phyloP scores from a whole-genome alignment of 2,329 filamentous ascomycete genomes.

The Leptographium galeiforme region DNA sequence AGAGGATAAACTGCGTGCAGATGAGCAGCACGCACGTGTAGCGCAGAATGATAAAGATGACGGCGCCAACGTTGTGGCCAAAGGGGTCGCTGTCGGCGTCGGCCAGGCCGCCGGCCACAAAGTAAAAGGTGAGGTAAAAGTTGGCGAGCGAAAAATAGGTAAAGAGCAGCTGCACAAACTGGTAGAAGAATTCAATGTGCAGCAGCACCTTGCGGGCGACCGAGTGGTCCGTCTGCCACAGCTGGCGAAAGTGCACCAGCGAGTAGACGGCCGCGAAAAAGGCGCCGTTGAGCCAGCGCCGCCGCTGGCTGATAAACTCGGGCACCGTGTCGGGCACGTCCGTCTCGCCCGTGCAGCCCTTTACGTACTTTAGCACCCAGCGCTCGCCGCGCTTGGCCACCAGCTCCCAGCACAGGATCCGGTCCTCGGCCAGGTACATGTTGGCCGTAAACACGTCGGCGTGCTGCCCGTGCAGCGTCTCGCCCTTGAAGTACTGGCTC shows the following conservation, averaged over 20 bases:
- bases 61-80: conserved; percentile 68
- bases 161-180: conserved; percentile 83
- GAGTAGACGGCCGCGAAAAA: conserved; percentile 99
- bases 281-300: conserved; percentile 94
- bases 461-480: conserved; percentile 89
- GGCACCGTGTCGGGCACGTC: conserved; percentile 95
- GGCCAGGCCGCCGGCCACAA: conserved; percentile 80
- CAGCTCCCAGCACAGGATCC: conserved; percentile 85
- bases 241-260: conserved; percentile 83
- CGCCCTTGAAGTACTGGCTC: conserved; percentile 98
- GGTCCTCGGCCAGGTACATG: conserved; percentile 84
- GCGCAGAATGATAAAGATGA: conserved; percentile 75
- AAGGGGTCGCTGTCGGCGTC: conserved; percentile 78
- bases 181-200: conserved; percentile 91
- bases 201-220: conserved; percentile 78
- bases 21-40: conserved; percentile 82
- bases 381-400: conserved; percentile 88
- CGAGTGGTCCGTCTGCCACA: conserved; percentile 88
- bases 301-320: conserved; percentile 92
- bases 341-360: conserved; percentile 90
- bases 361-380: conserved; percentile 98
- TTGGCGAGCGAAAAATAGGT: conserved; percentile 98
- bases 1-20: conserved; percentile 88
- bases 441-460: conserved; percentile 59
- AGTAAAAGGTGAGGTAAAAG: conserved; percentile 98